A percentile compares a stretch with the other conserved stretches of the same genome.
These are phyloP conservation scores for Oryza australiensis DNA, from an alignment of 176 grass and related monocot genomes.

Conservation along the genomic window DNA sequence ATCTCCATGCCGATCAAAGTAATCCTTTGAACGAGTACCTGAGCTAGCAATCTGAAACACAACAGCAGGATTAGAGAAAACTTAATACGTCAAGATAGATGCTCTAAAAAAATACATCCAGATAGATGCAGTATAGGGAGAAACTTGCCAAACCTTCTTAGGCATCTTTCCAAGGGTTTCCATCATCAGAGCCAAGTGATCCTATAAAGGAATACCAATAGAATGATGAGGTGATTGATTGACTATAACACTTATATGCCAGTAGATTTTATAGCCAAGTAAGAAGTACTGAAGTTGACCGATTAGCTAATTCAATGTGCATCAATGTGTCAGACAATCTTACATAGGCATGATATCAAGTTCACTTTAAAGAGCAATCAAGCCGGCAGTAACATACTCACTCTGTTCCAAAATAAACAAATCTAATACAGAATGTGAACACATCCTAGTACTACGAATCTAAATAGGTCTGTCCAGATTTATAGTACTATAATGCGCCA, in stretches of 20 bases:
- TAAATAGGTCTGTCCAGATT: too few species aligned
- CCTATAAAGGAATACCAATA: conserved; percentile 45
- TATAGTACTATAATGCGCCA: too few species aligned
- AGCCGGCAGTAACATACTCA: background rate
- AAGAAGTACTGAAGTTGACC: conserved; percentile 16
- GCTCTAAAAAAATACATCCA: too few species aligned
- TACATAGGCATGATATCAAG: background rate
- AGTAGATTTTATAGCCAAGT: conserved; percentile 13
- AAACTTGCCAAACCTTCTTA: conserved; percentile 50
- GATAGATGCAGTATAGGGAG: background rate
- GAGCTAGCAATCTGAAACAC: conserved; percentile 60
- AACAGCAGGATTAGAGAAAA: conserved; percentile 8
- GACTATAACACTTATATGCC: background rate
- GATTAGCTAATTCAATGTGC: conserved; percentile 4
- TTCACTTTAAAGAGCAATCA: background rate
- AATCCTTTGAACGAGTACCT: conserved; percentile 71
- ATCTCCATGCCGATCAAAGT: conserved; percentile 80
- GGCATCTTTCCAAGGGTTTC: conserved; percentile 93
- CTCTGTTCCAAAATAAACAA: too few species aligned
- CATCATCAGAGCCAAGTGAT: conserved; percentile 95
- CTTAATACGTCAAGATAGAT: background rate
- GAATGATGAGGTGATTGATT: background rate
- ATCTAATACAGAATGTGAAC: too few species aligned
- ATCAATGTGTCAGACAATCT: conserved; percentile 3
- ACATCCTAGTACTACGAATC: too few species aligned